Percentiles rank a stretch among this genome's conserved stretches.
Evolutionary conservation across 495 filamentous ascomycete species (phyloP).

Genomic region (Neurospora sp.): DNA sequence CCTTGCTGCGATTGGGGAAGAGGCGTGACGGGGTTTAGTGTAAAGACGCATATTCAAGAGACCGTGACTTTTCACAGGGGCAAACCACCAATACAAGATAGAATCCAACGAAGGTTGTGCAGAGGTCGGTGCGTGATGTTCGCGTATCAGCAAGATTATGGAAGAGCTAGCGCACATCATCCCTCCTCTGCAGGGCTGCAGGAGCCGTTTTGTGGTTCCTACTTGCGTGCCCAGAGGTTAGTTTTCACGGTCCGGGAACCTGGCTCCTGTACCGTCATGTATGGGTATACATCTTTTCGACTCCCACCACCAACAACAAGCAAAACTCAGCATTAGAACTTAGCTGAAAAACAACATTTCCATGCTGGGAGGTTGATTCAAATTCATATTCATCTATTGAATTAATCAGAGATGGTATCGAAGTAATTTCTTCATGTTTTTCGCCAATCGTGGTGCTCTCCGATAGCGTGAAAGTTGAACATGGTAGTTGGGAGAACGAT

Average conservation of each 20-base stretch:
- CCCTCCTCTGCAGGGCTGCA: too few relatives aligned
- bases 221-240: neutral
- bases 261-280: neutral
- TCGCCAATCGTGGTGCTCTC: neutral
- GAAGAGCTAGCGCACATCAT: neutral
- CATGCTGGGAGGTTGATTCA: neutral
- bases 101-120: neutral
- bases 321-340: neutral
- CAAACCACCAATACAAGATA: neutral
- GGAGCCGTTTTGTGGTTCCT: neutral
- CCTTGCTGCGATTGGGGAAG: neutral
- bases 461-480: neutral
- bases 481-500: neutral
- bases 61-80: neutral
- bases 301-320: neutral
- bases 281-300: too few relatives aligned
- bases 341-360: neutral
- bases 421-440: neutral
- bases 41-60: neutral
- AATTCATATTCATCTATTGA: neutral
- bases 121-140: neutral
- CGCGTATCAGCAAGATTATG: too few relatives aligned
- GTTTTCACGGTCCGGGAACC: too few relatives aligned
- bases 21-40: neutral
- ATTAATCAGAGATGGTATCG: neutral